These are phyloP conservation scores for Curvularia spicifera DNA, from an alignment of 2,329 filamentous ascomycete genomes.

Conservation along the genomic window DNA sequence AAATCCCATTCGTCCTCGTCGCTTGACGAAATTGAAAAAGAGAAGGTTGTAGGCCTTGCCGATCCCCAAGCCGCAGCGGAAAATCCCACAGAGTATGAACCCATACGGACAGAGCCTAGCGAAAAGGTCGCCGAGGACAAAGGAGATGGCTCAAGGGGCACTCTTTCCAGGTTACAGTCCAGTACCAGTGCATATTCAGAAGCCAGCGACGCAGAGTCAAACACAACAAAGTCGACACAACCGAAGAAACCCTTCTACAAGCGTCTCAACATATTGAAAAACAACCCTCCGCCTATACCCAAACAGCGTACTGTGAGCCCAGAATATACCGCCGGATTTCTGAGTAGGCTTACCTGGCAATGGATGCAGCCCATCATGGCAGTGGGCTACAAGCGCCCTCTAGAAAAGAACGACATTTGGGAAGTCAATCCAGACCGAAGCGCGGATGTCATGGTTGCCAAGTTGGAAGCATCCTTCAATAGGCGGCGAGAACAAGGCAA, in stretches of 20 bases:
- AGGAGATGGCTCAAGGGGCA: slow-evolving; percentile 28
- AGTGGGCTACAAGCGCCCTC: slow-evolving; percentile 80
- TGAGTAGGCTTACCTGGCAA: slow-evolving; percentile 80
- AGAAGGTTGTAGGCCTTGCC: slow-evolving; percentile 47
- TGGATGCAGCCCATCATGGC: slow-evolving; percentile 90
- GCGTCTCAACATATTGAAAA: slow-evolving; percentile 57
- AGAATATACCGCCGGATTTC: slow-evolving; percentile 75
- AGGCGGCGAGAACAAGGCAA: slow-evolving; percentile 68
- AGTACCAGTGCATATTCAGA: slow-evolving; percentile 38
- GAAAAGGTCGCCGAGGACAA: slow-evolving; percentile 45
- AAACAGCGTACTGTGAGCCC: slow-evolving; percentile 62
- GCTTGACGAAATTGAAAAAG: slow-evolving; percentile 40
- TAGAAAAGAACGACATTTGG: slow-evolving; percentile 89
- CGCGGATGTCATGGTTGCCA: slow-evolving; percentile 71
- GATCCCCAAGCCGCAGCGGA: slow-evolving; percentile 46
- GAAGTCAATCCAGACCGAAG: slow-evolving; percentile 80
- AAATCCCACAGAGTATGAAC: slow-evolving; percentile 47
- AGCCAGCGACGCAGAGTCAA: slow-evolving; percentile 38
- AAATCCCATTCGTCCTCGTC: slow-evolving; percentile 36
- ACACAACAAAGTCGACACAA: slow-evolving; percentile 33
- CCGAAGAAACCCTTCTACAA: slow-evolving; percentile 65
- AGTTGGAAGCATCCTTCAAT: slow-evolving; percentile 71
- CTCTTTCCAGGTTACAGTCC: slow-evolving; percentile 40
- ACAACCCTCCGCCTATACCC: slow-evolving; percentile 63
- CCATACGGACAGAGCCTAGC: slow-evolving; percentile 42